Base-by-base conservation (phyloP, 78 protist species). In the Dictyostelium citrinum region DNA sequence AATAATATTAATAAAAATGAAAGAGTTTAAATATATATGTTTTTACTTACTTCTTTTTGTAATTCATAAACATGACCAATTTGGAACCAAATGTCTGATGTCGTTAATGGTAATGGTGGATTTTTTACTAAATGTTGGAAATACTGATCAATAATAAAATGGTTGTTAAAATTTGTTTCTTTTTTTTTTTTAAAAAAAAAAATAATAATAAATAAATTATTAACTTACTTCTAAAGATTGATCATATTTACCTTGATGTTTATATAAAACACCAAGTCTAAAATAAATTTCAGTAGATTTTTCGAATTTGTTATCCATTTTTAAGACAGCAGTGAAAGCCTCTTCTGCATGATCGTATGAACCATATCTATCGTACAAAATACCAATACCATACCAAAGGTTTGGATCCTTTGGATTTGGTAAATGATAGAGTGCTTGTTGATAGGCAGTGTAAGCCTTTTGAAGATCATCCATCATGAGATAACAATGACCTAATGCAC, bases 301-400 rank as follows among this genome's bases (percentile, higher is more conserved):
- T 67, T 96, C 98, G 49, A 97, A 97, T 31, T 78, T 74, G 24
- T 90, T 93, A 46, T 96, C 98, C 97, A 96, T 96, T 67, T 95
- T 91, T n/a, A 97, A 83, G 17, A 97, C 98, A 20, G 96, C 96
- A 0, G 82, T 95, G 82, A 96, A 97, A 16, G 98, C 98, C 70
- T 97, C 98, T 74, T 97, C 98, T 20, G 98, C 98, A 17, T 97
- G 96, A 37, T 97, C 98, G 41, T 77, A 90, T 12, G 98, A 96
- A 45, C 98, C 97, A 76, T 90, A 97, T 20, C 98, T 70, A 29
- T 97, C 98, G 41, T 97, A 97, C 8, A 97, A 61, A 33, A 97
- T 82, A 55, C 98, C 98, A 74, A 97, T 96, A 1, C 98, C 98
- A 64, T 96, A 97, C 98, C 98, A 97, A 61, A 97, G 95, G 29